Evolutionary conservation across 2,329 filamentous ascomycete genomes (phyloP).

Genomic region (Beauveria sp.): DNA sequence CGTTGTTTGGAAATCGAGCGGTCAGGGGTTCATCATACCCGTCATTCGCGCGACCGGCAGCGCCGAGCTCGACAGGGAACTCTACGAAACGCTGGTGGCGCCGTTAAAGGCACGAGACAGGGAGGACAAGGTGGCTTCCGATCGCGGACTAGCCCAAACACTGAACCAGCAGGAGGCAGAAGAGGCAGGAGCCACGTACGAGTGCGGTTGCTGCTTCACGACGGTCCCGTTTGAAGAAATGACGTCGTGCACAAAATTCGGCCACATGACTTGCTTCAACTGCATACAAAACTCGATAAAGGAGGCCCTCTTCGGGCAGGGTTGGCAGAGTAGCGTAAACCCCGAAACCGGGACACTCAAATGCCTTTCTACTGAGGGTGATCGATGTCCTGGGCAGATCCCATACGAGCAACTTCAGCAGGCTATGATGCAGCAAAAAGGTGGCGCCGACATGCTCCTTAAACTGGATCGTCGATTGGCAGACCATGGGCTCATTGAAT

Average conservation of each 20-base stretch:
- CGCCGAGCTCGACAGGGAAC: conserved; percentile 54
- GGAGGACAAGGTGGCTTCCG: conserved; percentile 39
- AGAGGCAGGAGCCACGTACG: conserved; percentile 47
- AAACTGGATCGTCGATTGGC: conserved; percentile 75
- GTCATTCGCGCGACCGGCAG: conserved; percentile 59
- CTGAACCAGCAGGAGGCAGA: conserved; percentile 55
- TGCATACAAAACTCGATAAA: conserved; percentile 77
- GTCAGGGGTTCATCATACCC: conserved; percentile 49
- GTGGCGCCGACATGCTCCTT: conserved; percentile 62
- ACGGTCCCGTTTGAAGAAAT: conserved; percentile 66
- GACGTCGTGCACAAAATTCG: conserved; percentile 58
- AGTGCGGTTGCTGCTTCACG: conserved; percentile 74
- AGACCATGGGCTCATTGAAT: conserved; percentile 66
- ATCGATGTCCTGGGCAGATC: conserved; percentile 69
- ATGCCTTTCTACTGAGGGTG: conserved; percentile 69
- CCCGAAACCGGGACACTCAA: conserved; percentile 63
- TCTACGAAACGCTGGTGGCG: conserved; percentile 49
- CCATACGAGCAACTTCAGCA: conserved; percentile 60
- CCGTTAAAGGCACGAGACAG: conserved; percentile 42
- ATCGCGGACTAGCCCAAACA: conserved; percentile 43
- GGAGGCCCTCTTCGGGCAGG: conserved; percentile 88
- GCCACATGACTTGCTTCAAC: conserved; percentile 70
- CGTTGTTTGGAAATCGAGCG: conserved; percentile 52
- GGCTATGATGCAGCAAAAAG: conserved; percentile 62
- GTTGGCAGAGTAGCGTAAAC: conserved; percentile 77